Evolutionary conservation across 2,329 filamentous ascomycete genomes (phyloP), one percentile per base, ranked within the genome.

Genomic region (Juglanconis sp.): DNA sequence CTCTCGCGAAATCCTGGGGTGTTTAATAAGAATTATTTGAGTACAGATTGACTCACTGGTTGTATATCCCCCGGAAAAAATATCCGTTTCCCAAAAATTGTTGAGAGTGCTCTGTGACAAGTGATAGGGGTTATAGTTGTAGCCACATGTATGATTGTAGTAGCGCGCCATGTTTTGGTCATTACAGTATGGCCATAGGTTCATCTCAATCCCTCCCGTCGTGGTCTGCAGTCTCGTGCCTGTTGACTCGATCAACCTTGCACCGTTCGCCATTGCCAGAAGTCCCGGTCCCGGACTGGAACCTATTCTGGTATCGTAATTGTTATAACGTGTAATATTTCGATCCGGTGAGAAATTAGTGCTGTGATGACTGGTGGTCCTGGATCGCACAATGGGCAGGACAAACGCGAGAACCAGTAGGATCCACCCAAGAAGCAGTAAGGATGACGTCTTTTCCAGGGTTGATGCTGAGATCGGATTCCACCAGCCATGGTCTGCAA

Each of bases 401-500:
- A 32, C 13, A 32, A 57, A 5, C 3, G 59, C 42, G 5, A 57
- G 32, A 42, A 38, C 34, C 9, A 62, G 24, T 31, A 62, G 8
- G 24, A 30, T 7, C 10, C 8, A 49, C 1, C 60, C 56, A 56
- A 59, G 13, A 3, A 32, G 11, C 3, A 38, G 10, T 24, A 60
- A 30, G 11, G 17, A 4, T 3, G 58, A 60, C 2, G 40, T 52
- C 2, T 5, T 15, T 5, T 24, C 10, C 9, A 17, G 31, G 13
- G 31, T 36, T 4, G 36, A 4, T 10, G 34, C 11, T 31, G 15
- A 46, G 30, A 32, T 30, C 13, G 34, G 7, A 32, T 56, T 62
- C 11, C 60, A 60, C 65, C 66, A 67, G 8, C 49, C 50, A 24
- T 60, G 63, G 24, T 68, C 67, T 4, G 66, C 66, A 4, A 68